Conservation (phyloP, 768 basidiomycete genomes). For the Mycena olivaceomarginata region DNA sequence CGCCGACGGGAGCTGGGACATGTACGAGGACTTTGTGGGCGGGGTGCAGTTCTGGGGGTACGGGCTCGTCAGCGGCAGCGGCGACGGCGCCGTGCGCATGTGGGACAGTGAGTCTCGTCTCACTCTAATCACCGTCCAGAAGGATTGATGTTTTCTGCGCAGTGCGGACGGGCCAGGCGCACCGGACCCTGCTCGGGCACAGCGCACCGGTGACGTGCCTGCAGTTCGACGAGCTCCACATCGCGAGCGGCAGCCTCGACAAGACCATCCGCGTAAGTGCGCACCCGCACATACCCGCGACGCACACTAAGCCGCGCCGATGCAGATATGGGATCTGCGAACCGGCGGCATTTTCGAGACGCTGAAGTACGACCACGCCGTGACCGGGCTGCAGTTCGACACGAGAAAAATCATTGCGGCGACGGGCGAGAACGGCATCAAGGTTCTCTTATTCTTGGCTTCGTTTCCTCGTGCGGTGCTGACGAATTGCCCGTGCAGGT, state of each 20-base stretch:
- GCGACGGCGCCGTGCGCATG: slow-evolving; percentile 98
- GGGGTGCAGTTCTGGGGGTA: slow-evolving; percentile 99
- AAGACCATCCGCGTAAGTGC: slow-evolving; percentile 89
- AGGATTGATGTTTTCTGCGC: slow-evolving; percentile 6
- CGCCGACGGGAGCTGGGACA: slow-evolving; percentile 94
- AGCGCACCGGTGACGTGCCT: slow-evolving; percentile 95
- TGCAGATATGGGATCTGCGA: slow-evolving; percentile 96
- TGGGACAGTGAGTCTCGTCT: slow-evolving; percentile 93
- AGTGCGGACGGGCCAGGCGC: slow-evolving; percentile 99
- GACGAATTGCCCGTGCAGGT: slow-evolving; percentile 68
- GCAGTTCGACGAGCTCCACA: slow-evolving; percentile 97
- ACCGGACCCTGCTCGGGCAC: slow-evolving; percentile 94
- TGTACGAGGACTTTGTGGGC: slow-evolving; percentile 98
- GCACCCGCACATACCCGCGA: slow-evolving; percentile 11
- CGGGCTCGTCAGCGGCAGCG: slow-evolving; percentile 96
- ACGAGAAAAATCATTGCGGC: slow-evolving; percentile 95
- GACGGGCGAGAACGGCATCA: slow-evolving; percentile 94
- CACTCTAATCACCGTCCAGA: background rate
- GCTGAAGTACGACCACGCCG: slow-evolving; percentile 91
- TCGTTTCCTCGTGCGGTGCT: slow-evolving; percentile 6
- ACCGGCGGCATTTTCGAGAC: slow-evolving; percentile 93
- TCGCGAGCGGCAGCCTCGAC: slow-evolving; percentile 95
- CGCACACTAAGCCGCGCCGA: background rate
- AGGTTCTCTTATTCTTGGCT: slow-evolving; percentile 66
- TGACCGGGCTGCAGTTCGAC: slow-evolving; percentile 96